These are phyloP conservation scores for Pinus tabuliformis DNA, from an alignment of 75 land plant species.

Conservation along the genomic window DNA sequence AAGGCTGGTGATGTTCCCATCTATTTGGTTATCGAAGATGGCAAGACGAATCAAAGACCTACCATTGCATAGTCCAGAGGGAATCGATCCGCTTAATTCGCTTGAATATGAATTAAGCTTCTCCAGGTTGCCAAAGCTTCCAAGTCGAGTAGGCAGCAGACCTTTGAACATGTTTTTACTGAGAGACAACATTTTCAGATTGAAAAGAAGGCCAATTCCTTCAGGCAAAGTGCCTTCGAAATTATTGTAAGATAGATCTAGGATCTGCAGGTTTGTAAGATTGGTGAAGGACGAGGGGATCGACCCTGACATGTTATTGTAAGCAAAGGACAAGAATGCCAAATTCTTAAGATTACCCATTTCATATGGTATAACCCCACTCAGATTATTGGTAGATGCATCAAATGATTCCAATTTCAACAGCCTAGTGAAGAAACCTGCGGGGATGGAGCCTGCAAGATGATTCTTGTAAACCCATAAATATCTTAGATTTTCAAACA, in stretches of 20 bases:
- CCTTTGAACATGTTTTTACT: conserved; percentile 26
- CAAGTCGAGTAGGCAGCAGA: background rate
- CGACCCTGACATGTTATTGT: conserved; percentile 49
- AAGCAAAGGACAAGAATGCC: conserved; percentile 32
- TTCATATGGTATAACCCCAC: conserved; percentile 60
- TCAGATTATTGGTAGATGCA: conserved; percentile 46
- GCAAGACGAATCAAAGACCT: background rate
- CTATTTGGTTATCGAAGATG: background rate
- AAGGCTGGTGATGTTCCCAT: background rate
- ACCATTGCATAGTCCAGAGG: background rate
- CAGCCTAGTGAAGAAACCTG: conserved; percentile 40
- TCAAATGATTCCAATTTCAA: conserved; percentile 44
- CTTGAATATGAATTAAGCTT: background rate
- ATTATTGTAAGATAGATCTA: conserved; percentile 53
- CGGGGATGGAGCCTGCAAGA: conserved; percentile 58
- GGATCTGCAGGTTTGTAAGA: conserved; percentile 38
- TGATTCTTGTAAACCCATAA: conserved; percentile 50
- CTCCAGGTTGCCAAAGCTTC: background rate
- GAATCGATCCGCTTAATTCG: background rate
- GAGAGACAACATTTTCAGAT: conserved; percentile 20
- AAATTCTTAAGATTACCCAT: conserved; percentile 53
- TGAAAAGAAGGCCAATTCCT: conserved; percentile 29
- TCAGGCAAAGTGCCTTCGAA: conserved; percentile 56
- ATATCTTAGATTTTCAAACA: conserved; percentile 43
- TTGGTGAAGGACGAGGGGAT: conserved; percentile 55